Conservation (phyloP, 2,329 filamentous ascomycete genomes). For the Aspergillus tubingensis region DNA sequence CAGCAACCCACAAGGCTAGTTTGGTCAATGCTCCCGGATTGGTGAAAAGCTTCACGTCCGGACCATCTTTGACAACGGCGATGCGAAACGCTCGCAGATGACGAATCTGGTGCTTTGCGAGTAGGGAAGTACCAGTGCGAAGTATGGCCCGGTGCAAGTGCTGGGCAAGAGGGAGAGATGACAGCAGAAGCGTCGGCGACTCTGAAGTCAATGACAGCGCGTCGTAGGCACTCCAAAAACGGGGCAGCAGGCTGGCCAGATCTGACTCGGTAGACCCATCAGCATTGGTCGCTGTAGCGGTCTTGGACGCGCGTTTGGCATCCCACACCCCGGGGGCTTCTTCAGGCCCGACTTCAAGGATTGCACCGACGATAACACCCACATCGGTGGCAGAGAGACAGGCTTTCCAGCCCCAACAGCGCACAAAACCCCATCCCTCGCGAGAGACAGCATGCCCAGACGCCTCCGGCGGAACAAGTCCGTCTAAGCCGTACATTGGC, state of each 20-base stretch:
- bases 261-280: conserved; percentile 27
- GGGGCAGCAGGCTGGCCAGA: conserved; percentile 40
- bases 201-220: conserved; percentile 52
- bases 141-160: conserved; percentile 90
- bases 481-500: conserved; percentile 88
- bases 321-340: conserved; percentile 38
- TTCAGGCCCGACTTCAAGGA: conserved; percentile 78
- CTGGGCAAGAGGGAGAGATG: conserved; percentile 79
- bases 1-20: conserved; percentile 88
- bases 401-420: conserved; percentile 96
- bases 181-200: conserved; percentile 60
- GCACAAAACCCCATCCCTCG: conserved; percentile 95
- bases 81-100: conserved; percentile 91
- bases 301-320: conserved; percentile 28
- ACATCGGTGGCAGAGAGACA: conserved; percentile 92
- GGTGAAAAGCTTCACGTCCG: conserved; percentile 86
- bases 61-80: conserved; percentile 92
- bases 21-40: conserved; percentile 93
- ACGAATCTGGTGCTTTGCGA: conserved; percentile 91
- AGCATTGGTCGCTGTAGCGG: conserved; percentile 19
- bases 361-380: conserved; percentile 85
- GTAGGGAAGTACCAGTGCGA: conserved; percentile 83
- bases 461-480: conserved; percentile 79
- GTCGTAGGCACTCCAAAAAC: conserved; percentile 63
- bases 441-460: conserved; percentile 72